Base-by-base conservation (phyloP, 331 rosid species). In the Quercus tomentella region DNA sequence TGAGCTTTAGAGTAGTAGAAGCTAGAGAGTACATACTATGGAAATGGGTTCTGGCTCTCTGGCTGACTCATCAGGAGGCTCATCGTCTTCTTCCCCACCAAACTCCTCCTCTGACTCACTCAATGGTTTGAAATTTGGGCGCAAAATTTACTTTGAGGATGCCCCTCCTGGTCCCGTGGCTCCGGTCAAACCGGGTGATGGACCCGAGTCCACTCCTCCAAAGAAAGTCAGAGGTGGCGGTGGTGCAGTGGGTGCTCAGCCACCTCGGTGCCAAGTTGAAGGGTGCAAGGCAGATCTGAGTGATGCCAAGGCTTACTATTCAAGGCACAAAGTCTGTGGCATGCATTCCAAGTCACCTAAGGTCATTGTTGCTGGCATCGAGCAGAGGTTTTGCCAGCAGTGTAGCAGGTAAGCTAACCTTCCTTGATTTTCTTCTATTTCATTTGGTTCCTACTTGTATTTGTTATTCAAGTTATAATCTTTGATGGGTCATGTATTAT, bases 321-420 rank as follows among this genome's bases (percentile, higher is more conserved):
- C 98, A 15, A 77, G 96, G 81, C 99, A 95, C 80, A 95, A 95
- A 77, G 98, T 95, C 56, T 93, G 99, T 79, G 86, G 76, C 72
- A 86, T 83, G 91, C 99, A 95, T 82, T 95, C 99, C 33, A 95
- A 93, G 75, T 88, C 92, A 14, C 97, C 99, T 6, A 85, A 76
- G 55, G 99, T 91, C 81, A 65, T 85, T 80, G 98, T 95, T 61
- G 84, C 88, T 77, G 96, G 96, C 12, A 81, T 90, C 20, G 89
- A 91, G 69, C 98, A 95, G 80, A 85, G 99, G 88, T 95, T 95
- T 90, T 95, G 99, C 79, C 99, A 93, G 77, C 99, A 95, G 92
- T 95, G 99, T 77, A 95, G 99, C 93, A 91, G 99, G 98, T 95
- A 83, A 37, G 68, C 60, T 56, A 60, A 12, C 60, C 18, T 61